Evolutionary conservation across 169 alveolate species (phyloP).

Genomic region (Amoebophrya sp.): DNA sequence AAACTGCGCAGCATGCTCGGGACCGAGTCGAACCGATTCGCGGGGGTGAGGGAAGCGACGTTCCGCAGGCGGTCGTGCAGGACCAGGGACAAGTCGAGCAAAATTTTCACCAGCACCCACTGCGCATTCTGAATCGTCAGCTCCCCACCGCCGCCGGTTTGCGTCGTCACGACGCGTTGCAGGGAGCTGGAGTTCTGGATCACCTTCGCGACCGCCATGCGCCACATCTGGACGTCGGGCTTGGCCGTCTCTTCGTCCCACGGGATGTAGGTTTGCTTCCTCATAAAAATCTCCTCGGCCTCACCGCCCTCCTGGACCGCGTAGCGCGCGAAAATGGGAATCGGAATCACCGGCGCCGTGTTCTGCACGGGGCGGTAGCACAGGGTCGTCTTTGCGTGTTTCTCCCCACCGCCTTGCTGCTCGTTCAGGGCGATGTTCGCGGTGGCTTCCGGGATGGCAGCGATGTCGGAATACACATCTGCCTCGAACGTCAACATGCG

Average conservation of each 20-base stretch:
- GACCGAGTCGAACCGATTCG: background rate
- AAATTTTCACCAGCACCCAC: background rate
- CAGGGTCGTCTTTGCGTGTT: background rate
- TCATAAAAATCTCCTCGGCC: background rate
- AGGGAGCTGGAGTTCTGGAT: background rate
- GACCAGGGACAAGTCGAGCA: background rate
- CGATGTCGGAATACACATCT: background rate
- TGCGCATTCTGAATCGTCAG: background rate
- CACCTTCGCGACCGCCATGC: slow-evolving; percentile 1
- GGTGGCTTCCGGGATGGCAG: background rate
- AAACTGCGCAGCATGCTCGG: background rate
- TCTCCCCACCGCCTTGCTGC: background rate
- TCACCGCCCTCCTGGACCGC: background rate
- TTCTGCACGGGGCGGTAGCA: background rate
- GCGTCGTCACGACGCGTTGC: background rate
- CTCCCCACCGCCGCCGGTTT: background rate
- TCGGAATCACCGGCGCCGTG: background rate
- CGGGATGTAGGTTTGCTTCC: background rate
- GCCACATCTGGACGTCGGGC: slow-evolving; percentile 21
- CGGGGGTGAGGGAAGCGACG: background rate
- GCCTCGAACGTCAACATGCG: slow-evolving; percentile 17
- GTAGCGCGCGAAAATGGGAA: background rate
- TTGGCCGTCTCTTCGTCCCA: slow-evolving; percentile 15
- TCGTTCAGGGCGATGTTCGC: background rate
- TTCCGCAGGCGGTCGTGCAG: background rate